Evolutionary conservation across 495 filamentous ascomycete genomes (phyloP), one percentile per base, ranked within the genome.

Genomic region (Neurospora tetrasperma): DNA sequence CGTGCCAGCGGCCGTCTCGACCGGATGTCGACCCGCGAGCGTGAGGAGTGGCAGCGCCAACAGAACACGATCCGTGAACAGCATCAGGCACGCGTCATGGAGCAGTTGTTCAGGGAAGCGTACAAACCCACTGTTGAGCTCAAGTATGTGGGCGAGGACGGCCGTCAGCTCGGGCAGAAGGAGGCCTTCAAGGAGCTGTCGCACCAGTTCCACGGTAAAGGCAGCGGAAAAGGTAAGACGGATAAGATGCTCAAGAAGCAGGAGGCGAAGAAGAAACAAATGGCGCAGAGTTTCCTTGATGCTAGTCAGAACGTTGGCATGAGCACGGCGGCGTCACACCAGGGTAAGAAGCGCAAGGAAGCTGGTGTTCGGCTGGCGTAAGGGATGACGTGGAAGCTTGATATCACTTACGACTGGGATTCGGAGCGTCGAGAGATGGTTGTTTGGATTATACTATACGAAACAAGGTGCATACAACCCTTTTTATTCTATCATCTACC

Each of bases 141-240:
- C 72, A 92, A 91, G 81, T 98, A 99, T 73, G 88, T 92, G 71
- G 96, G 98, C 79, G 94, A 94, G 69, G 89, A 88, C 78, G 96
- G 96, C 7, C 89, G 96, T 39, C 82, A 85, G 69, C 92, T 99
- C 88, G 90, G 91, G 76, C 89, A 91, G 78, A 99, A 98, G 85
- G 96, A 99, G 82, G 96, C 96, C 2, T 99, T 98, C 86, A 86
- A 86, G 78, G 76, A 98, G 79, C 85, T 98, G 66, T 93, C 90
- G 77, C 96, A 99, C 83, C 92, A 96, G 81, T 99, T 99, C 89
- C 96, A 99, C 83, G 96, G 96, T 71, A 98, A 98, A 84, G 94
- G 94, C 59, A 94, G 91, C 78, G 96, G 96, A 70, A 98, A 98
- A 87, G 92, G 92, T 84, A 99, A 99, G 90, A 98, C 94, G 35